Conservation (phyloP, 768 basidiomycete genomes). For the Favolaschia claudopus region DNA sequence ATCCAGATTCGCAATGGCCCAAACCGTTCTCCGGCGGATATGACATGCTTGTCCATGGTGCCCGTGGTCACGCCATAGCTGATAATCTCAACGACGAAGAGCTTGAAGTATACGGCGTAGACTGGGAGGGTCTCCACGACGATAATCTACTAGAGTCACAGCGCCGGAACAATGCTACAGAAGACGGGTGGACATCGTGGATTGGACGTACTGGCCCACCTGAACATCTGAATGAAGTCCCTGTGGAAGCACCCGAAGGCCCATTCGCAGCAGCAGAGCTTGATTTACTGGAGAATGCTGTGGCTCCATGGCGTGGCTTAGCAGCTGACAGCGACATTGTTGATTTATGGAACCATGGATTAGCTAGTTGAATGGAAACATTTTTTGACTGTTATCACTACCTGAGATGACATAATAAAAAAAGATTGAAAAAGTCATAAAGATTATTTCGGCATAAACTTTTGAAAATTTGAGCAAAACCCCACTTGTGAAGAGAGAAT, state of each 20-base stretch:
- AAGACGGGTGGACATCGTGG: background rate
- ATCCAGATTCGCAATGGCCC: constrained; percentile 28
- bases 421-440: no score
- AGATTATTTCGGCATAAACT: no score
- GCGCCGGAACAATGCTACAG: background rate
- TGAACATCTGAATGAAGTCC: background rate
- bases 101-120: background rate
- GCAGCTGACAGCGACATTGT: background rate
- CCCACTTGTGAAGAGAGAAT: no score
- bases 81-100: background rate
- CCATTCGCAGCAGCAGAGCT: background rate
- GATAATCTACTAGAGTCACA: background rate
- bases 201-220: background rate
- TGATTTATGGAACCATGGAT: background rate
- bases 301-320: background rate
- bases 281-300: background rate
- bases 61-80: constrained; percentile 25
- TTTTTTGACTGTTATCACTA: no score
- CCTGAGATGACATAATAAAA: no score
- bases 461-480: no score
- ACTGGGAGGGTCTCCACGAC: background rate
- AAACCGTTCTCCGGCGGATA: constrained; percentile 31
- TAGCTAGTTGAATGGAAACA: background rate
- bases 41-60: constrained; percentile 39
- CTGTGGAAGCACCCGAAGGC: background rate